phyloP scores from a whole-genome alignment of 1,139 yeast species.

The Sugiyamaella sp. region DNA sequence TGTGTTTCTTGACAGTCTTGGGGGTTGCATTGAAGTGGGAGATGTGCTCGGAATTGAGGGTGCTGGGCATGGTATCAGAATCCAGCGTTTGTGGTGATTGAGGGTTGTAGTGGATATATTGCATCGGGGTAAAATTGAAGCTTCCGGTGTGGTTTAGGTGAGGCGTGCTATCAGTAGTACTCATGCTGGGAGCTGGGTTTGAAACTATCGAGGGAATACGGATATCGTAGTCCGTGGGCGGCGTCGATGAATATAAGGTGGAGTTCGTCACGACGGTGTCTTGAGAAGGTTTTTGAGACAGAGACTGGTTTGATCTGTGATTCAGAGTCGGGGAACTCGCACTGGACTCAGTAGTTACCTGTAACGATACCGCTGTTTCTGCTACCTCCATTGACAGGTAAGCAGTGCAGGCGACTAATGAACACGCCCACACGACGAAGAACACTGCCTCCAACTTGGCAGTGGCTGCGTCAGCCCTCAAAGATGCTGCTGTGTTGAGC shows the following conservation, averaged over 20 bases:
- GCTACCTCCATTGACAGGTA: constrained; percentile 23
- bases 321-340: neutral
- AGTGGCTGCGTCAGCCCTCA: neutral
- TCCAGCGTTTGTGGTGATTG: constrained; percentile 3
- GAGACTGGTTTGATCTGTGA: constrained; percentile 6
- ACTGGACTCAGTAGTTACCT: neutral
- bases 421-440: constrained; percentile 25
- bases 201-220: constrained; percentile 3
- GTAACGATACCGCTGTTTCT: constrained; percentile 14
- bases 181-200: neutral
- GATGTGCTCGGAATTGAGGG: constrained; percentile 12
- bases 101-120: constrained; percentile 6
- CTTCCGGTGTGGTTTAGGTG: constrained; percentile 4
- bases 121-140: constrained; percentile 10
- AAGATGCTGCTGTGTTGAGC: constrained; percentile 5
- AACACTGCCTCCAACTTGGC: constrained; percentile 21
- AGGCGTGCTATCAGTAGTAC: neutral
- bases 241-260: constrained; percentile 6
- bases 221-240: constrained; percentile 8
- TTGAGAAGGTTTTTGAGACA: constrained; percentile 17
- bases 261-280: constrained; percentile 16
- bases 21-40: constrained; percentile 1
- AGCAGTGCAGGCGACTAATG: constrained; percentile 18
- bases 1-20: constrained; percentile 24
- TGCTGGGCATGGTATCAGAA: constrained; percentile 3